A percentile compares a stretch with the other conserved stretches of the same genome.
phyloP scores from a whole-genome alignment of 169 alveolate species.

The Cryptosporidium baileyi region DNA sequence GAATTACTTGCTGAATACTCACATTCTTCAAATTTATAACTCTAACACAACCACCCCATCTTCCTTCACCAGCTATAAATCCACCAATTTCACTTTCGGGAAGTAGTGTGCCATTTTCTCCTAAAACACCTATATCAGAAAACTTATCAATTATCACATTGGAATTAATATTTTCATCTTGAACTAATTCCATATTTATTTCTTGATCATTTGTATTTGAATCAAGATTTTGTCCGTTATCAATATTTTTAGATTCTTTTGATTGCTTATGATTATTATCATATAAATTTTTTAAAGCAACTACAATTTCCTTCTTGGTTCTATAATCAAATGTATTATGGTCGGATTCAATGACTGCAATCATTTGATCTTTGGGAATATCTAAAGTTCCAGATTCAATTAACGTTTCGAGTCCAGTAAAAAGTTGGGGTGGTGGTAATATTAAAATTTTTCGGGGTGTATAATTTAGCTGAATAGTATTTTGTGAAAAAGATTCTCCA shows the following conservation, averaged over 20 bases:
- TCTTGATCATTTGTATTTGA: not conserved
- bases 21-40: constrained; percentile 83
- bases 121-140: constrained; percentile 51
- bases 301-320: constrained; percentile 32
- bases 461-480: constrained; percentile 84
- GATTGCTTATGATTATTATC: not conserved
- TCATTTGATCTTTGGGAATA: constrained; percentile 76
- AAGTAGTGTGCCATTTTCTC: constrained; percentile 73
- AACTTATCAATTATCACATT: not conserved
- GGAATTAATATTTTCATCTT: not conserved
- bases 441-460: constrained; percentile 91
- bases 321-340: constrained; percentile 84
- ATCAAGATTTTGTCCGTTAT: not conserved
- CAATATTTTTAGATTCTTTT: not conserved
- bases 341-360: constrained; percentile 89
- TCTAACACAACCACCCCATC: constrained; percentile 93
- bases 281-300: constrained; percentile 23
- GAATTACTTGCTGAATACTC: constrained; percentile 84
- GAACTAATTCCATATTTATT: not conserved
- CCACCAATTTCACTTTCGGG: constrained; percentile 82
- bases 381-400: constrained; percentile 68
- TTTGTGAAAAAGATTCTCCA: constrained; percentile 91
- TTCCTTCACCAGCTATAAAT: constrained; percentile 91
- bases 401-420: constrained; percentile 73
- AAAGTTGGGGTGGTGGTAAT: constrained; percentile 83